phyloP scores from a whole-genome alignment of 2,329 filamentous ascomycete genomes.

The Plectosphaerella cucumerina region DNA sequence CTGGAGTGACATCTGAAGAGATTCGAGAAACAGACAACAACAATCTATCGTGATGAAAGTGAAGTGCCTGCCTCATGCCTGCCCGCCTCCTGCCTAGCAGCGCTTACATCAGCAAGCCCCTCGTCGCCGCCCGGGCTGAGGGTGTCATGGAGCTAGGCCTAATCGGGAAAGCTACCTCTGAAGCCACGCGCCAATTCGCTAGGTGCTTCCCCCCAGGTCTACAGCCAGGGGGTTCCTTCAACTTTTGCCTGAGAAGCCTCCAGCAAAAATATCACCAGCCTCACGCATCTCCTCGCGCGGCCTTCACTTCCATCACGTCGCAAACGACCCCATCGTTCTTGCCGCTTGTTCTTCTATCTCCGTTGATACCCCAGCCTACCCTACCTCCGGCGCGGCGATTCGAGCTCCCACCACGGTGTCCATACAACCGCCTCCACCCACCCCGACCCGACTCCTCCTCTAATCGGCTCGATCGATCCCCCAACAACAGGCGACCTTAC shows the following conservation, averaged over 20 bases:
- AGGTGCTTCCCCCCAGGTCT: slow-evolving; percentile 7
- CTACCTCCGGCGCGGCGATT: not conserved
- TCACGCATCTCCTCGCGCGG: slow-evolving; percentile 11
- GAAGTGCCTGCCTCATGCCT: too few relatives aligned
- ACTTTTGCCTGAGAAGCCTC: slow-evolving; percentile 5
- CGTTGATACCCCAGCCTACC: slow-evolving; percentile 12
- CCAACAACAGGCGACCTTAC: slow-evolving; percentile 7
- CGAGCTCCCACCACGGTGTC: slow-evolving; percentile 2
- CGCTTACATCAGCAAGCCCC: not conserved
- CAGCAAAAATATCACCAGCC: slow-evolving; percentile 16
- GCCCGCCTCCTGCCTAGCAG: too few relatives aligned
- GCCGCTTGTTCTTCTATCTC: slow-evolving; percentile 11
- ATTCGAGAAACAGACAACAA: too few relatives aligned
- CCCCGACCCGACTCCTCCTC: slow-evolving; percentile 5
- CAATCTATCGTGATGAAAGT: too few relatives aligned
- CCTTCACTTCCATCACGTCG: slow-evolving; percentile 10
- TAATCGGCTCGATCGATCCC: slow-evolving; percentile 7
- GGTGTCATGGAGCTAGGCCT: not conserved
- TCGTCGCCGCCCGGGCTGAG: not conserved
- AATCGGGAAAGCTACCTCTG: slow-evolving; percentile 1
- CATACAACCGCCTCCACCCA: slow-evolving; percentile 7
- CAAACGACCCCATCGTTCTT: slow-evolving; percentile 11
- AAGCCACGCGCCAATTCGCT: slow-evolving; percentile 13
- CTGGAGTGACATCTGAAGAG: too few relatives aligned
- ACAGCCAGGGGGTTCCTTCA: not conserved